These are phyloP conservation scores for Solanum okadae DNA, from an alignment of 257 asterid species.

Conservation along the genomic window DNA sequence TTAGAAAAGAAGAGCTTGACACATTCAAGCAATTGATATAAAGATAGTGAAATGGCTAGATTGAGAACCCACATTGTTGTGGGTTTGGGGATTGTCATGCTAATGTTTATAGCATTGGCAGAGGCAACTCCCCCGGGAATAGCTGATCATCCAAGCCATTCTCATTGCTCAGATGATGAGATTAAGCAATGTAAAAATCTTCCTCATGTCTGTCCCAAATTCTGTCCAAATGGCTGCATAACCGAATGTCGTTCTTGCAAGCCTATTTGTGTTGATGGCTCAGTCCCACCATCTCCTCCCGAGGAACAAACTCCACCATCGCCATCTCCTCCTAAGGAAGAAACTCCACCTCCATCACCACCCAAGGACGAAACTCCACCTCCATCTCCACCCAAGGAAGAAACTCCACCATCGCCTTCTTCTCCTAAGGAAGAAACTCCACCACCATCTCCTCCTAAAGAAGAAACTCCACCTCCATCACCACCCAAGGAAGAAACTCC, in stretches of 20 bases:
- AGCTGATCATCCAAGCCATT: not conserved
- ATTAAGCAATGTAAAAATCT: not conserved
- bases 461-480: not conserved
- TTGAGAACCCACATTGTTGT: not conserved
- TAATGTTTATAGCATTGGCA: not conserved
- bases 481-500: not conserved
- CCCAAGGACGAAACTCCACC: not conserved
- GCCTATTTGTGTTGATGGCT: not conserved
- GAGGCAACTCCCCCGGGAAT: not conserved
- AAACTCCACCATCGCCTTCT: not conserved
- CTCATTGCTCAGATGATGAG: not conserved
- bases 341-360: not conserved
- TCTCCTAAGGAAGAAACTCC: not conserved
- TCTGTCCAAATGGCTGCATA: not conserved
- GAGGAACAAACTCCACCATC: not conserved
- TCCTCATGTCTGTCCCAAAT: not conserved
- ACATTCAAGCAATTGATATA: not conserved
- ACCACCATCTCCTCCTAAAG: rapidly evolving
- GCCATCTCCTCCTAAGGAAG: not conserved
- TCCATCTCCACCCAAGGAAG: rapidly evolving
- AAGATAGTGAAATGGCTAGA: not conserved
- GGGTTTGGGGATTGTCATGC: not conserved
- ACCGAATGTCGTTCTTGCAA: not conserved
- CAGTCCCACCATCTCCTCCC: not conserved
- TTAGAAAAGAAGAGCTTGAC: not conserved